These are phyloP conservation scores for Prinsepia uniflora DNA, from an alignment of 306 rosid species.

Conservation along the genomic window DNA sequence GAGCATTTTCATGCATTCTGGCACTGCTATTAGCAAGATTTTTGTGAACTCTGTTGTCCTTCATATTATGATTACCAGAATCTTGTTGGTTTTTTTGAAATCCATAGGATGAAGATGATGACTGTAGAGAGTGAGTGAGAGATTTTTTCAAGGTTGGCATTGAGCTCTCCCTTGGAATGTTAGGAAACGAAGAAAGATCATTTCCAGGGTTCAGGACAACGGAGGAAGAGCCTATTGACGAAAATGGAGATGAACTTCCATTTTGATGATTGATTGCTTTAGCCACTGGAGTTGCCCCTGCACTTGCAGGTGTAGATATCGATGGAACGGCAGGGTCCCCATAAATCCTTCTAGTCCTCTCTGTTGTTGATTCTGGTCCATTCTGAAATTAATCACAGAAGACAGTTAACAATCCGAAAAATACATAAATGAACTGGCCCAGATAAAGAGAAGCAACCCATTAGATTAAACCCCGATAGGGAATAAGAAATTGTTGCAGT, in stretches of 20 bases:
- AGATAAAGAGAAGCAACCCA: background rate
- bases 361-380: conserved; percentile 26
- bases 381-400: conserved; percentile 47
- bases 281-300: conserved; percentile 23
- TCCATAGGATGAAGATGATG: conserved; percentile 25
- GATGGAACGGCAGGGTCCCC: conserved; percentile 27
- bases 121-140: conserved; percentile 12
- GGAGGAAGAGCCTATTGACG: conserved; percentile 21
- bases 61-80: conserved; percentile 14
- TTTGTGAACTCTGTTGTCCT: conserved; percentile 15
- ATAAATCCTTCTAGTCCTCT: conserved; percentile 25
- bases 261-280: conserved; percentile 27
- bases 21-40: conserved; percentile 27
- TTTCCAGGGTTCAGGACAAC: conserved; percentile 16
- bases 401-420: conserved; percentile 22
- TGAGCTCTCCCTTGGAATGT: conserved; percentile 27
- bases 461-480: background rate
- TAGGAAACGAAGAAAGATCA: conserved; percentile 24
- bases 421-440: conserved; percentile 15
- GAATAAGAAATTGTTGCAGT: too few species aligned
- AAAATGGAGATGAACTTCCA: conserved; percentile 32
- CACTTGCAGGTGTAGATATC: conserved; percentile 28
- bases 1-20: conserved; percentile 36
- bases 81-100: conserved; percentile 5
- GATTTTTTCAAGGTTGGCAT: conserved; percentile 28